Evolutionary conservation across 2,329 filamentous ascomycete species (phyloP), one percentile per base, ranked within the genome.

Genomic region (Botrytis sinoallii): DNA sequence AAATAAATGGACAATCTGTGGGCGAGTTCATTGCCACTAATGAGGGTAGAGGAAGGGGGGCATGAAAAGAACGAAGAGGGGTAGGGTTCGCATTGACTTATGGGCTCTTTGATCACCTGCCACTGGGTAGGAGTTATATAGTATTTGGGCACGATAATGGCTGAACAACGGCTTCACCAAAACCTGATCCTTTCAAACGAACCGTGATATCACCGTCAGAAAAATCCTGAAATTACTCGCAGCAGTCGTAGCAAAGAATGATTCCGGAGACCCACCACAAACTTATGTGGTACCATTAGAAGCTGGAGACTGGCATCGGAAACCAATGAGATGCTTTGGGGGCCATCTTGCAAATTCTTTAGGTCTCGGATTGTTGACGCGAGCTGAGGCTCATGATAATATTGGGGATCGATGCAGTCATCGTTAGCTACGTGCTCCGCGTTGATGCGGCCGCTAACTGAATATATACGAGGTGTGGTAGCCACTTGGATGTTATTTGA

Each of bases 51-150:
- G 40, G 32, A 22, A 40, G 35, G 38, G n/a, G 29, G 22, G 8
- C 25, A 46, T 32, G 29, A 67, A 72, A n/a, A 40, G 46, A 44
- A 66, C 18, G 35, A 57, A 57, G 32, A 20, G 48, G 42, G 38
- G 40, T 72, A 63, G 63, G 25, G 61, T 22, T 59, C 35, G 61
- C 57, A 63, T 57, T 72, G 70, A 38, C 61, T 57, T 67, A 42
- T 72, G 70, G 46, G 66, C 38, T 72, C 18, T 14, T 52, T 29
- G 9, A 40, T 59, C 20, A 60, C 35, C 63, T 72, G 61, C 70
- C 70, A 72, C 70, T 72, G 61, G 61, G 66, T 40, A 67, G 38
- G 18, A 67, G 6, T 29, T 72, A 72, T 67, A 67, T 72, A 72
- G 25, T 40, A 32, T 40, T 67, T 40, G 65, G 46, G 25, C 25